Percentiles rank a stretch among this genome's conserved stretches.
Evolutionary conservation across 2,329 filamentous ascomycete species (phyloP).

Genomic region (Claviceps purpurea): DNA sequence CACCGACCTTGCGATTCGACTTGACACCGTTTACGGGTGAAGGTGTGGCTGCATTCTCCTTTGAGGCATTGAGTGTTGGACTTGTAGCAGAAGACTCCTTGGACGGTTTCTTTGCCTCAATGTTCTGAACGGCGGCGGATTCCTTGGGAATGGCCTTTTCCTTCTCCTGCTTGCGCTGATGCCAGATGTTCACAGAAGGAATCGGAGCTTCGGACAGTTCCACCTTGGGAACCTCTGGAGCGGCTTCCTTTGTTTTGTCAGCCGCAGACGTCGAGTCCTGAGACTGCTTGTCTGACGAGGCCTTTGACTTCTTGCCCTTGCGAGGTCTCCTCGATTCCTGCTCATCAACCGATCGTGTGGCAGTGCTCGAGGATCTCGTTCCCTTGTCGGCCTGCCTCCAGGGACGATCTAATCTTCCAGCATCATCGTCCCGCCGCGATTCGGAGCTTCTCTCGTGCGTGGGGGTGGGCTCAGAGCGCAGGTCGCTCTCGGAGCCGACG

Average conservation of each 20-base stretch:
- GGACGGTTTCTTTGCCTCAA: constrained; percentile 31
- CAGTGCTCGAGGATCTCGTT: constrained; percentile 48
- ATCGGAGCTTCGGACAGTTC: constrained; percentile 69
- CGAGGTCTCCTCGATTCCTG: constrained; percentile 30
- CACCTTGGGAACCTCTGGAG: constrained; percentile 38
- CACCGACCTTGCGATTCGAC: constrained; percentile 25
- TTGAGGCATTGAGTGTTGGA: constrained; percentile 7
- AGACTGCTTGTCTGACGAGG: constrained; percentile 25
- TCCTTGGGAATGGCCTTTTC: constrained; percentile 34
- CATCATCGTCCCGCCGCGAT: constrained; percentile 25
- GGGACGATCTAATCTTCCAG: constrained; percentile 24
- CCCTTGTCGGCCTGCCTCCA: constrained; percentile 30
- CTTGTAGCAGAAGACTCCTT: constrained; percentile 10
- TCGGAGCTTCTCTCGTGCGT: constrained; percentile 20
- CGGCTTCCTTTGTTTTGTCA: constrained; percentile 40
- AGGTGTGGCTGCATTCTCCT: constrained; percentile 12
- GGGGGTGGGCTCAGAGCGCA: constrained; percentile 21
- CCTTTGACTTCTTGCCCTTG: constrained; percentile 48
- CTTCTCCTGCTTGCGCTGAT: constrained; percentile 56
- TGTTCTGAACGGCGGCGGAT: constrained; percentile 12
- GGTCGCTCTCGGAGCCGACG: constrained; percentile 24
- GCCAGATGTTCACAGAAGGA: constrained; percentile 80
- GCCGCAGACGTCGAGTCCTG: constrained; percentile 37
- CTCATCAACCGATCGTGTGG: constrained; percentile 55
- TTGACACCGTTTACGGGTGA: constrained; percentile 23